Conservation (phyloP, 1,284 basidiomycete genomes). For the Austroboletus sp. region DNA sequence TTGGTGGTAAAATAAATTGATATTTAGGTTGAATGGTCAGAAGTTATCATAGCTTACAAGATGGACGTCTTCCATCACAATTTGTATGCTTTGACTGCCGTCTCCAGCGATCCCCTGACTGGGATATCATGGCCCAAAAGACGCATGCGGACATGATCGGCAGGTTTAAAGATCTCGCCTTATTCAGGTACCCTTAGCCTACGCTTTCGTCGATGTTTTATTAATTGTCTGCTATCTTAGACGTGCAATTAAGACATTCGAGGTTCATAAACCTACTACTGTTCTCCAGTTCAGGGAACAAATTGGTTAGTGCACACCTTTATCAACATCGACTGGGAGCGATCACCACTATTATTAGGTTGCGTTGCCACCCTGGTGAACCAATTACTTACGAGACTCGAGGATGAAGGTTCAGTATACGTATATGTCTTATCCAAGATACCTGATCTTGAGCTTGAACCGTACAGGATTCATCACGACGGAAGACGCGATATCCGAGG, state of each 20-base stretch:
- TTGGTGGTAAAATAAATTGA: background rate
- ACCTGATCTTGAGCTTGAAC: conserved; percentile 2
- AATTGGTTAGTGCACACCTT: conserved; percentile 43
- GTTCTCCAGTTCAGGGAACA: conserved; percentile 51
- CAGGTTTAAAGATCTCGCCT: conserved; percentile 59
- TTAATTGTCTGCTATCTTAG: conserved; percentile 34
- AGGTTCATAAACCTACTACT: conserved; percentile 44
- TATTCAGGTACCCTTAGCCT: conserved; percentile 50
- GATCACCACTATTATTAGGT: conserved; percentile 34
- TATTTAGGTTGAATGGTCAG: background rate
- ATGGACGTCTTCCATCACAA: conserved; percentile 48
- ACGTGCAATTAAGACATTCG: conserved; percentile 66
- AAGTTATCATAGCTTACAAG: conserved; percentile 57
- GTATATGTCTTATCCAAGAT: conserved; percentile 1
- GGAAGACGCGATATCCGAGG: conserved; percentile 44
- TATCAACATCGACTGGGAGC: background rate
- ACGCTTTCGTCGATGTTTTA: background rate
- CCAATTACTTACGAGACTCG: conserved; percentile 60
- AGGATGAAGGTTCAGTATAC: conserved; percentile 52
- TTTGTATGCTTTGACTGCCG: conserved; percentile 70
- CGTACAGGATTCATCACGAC: conserved; percentile 54
- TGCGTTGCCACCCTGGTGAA: conserved; percentile 50
- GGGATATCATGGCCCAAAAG: conserved; percentile 58
- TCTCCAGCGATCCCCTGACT: conserved; percentile 54
- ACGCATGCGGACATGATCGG: conserved; percentile 53